A percentile compares a stretch with the other conserved stretches of the same genome.
These are phyloP conservation scores for Puccinia coronata DNA, from an alignment of 1,284 basidiomycete species.

Conservation along the genomic window DNA sequence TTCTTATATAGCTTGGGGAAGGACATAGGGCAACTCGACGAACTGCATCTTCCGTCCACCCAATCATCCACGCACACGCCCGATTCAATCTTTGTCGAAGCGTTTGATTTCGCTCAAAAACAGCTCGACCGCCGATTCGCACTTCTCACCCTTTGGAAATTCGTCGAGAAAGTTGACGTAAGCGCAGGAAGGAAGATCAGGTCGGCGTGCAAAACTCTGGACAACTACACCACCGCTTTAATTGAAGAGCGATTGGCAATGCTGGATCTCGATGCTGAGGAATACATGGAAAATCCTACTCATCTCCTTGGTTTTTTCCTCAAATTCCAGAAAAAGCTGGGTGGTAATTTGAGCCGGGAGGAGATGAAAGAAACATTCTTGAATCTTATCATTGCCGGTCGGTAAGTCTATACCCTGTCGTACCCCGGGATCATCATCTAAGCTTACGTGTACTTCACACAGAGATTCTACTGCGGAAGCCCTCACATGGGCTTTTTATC, in stretches of 20 bases:
- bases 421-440: not conserved
- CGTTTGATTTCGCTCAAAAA: slow-evolving; percentile 38
- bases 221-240: slow-evolving; percentile 3
- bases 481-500: slow-evolving; percentile 34
- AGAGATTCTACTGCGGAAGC: slow-evolving; percentile 43
- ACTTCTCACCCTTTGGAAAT: not conserved
- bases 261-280: not conserved
- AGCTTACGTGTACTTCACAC: not conserved
- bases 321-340: not conserved
- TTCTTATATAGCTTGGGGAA: slow-evolving; percentile 19
- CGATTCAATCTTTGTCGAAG: slow-evolving; percentile 17
- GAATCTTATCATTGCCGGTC: slow-evolving; percentile 43
- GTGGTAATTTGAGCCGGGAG: not conserved
- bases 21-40: slow-evolving; percentile 16
- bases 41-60: not conserved
- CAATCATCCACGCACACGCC: not conserved
- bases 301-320: slow-evolving; percentile 31
- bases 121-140: slow-evolving; percentile 22
- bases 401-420: slow-evolving; percentile 26
- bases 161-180: not conserved
- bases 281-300: not conserved
- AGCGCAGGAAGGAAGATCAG: not conserved
- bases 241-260: slow-evolving; percentile 36
- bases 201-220: not conserved
- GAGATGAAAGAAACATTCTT: slow-evolving; percentile 36